A percentile compares a stretch with the other conserved stretches of the same genome.
Evolutionary conservation across 768 basidiomycete species (phyloP).

Genomic region (Mycena alexandri): DNA sequence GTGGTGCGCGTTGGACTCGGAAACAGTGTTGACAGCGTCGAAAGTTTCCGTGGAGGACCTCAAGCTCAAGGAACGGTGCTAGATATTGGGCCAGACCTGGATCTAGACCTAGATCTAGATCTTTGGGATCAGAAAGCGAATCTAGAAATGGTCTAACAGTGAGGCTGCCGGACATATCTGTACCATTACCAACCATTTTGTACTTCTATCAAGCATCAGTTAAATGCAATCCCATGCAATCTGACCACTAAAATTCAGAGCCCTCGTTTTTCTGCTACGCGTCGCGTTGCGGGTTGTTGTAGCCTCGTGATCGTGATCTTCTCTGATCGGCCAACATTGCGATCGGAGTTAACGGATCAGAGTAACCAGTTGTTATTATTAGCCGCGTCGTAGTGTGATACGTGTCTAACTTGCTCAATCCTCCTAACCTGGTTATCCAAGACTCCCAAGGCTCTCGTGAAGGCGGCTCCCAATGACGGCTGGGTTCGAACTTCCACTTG

Average conservation of each 20-base stretch:
- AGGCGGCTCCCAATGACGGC: conserved; percentile 1
- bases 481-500: conserved; percentile 26
- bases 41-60: conserved; percentile 22
- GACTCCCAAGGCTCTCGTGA: too few relatives aligned
- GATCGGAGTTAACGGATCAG: too few relatives aligned
- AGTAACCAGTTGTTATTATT: too few relatives aligned
- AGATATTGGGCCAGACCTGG: conserved; percentile 5
- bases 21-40: conserved; percentile 24
- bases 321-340: too few relatives aligned
- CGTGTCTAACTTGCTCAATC: neutral
- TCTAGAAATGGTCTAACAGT: neutral
- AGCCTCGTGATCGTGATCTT: neutral
- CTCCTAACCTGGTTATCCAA: too few relatives aligned
- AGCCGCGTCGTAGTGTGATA: neutral
- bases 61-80: neutral
- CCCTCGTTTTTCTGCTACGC: too few relatives aligned
- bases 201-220: neutral
- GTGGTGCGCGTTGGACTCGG: conserved; percentile 33
- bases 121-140: conserved; percentile 10
- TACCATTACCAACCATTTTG: conserved; percentile 1
- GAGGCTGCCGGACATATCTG: neutral
- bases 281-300: too few relatives aligned
- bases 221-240: neutral
- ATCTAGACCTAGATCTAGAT: neutral
- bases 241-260: too few relatives aligned